These are phyloP conservation scores for Aschersonia sp. DNA, from an alignment of 2,329 filamentous ascomycete genomes.

Conservation along the genomic window DNA sequence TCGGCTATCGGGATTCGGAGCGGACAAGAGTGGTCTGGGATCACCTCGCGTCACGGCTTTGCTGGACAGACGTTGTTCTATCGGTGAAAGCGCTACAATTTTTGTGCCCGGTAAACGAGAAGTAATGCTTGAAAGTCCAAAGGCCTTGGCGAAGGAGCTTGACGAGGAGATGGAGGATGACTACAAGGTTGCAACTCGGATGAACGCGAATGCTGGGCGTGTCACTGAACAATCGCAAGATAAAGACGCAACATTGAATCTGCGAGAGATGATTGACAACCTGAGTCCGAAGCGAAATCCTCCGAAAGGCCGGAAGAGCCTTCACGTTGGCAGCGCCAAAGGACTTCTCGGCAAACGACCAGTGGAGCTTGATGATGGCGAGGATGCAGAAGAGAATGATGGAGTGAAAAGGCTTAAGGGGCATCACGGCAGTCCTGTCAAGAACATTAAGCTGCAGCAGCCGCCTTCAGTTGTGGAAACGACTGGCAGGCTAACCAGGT, in stretches of 20 bases:
- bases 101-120: slow-evolving; percentile 42
- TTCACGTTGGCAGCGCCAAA: slow-evolving; percentile 60
- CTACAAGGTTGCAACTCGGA: slow-evolving; percentile 46
- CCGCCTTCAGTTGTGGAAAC: slow-evolving; percentile 55
- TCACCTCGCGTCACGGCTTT: slow-evolving; percentile 61
- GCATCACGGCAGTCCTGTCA: slow-evolving; percentile 63
- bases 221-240: slow-evolving; percentile 28
- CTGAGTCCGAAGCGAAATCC: slow-evolving; percentile 62
- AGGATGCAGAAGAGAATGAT: slow-evolving; percentile 42
- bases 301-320: slow-evolving; percentile 56
- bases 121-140: slow-evolving; percentile 53
- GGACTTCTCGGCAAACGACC: slow-evolving; percentile 65
- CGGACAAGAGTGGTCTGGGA: slow-evolving; percentile 56
- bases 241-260: slow-evolving; percentile 48
- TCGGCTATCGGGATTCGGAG: slow-evolving; percentile 52
- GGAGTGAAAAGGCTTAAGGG: slow-evolving; percentile 56
- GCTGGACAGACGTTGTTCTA: slow-evolving; percentile 56
- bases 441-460: slow-evolving; percentile 55
- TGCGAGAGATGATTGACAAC: slow-evolving; percentile 66
- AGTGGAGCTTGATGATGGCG: slow-evolving; percentile 52
- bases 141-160: slow-evolving; percentile 45
- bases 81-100: slow-evolving; percentile 48
- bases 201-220: slow-evolving; percentile 40
- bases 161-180: slow-evolving; percentile 40
- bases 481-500: slow-evolving; percentile 42